Conservation (phyloP, 129 eudicot species). For the Chrysanthemum makinoi region DNA sequence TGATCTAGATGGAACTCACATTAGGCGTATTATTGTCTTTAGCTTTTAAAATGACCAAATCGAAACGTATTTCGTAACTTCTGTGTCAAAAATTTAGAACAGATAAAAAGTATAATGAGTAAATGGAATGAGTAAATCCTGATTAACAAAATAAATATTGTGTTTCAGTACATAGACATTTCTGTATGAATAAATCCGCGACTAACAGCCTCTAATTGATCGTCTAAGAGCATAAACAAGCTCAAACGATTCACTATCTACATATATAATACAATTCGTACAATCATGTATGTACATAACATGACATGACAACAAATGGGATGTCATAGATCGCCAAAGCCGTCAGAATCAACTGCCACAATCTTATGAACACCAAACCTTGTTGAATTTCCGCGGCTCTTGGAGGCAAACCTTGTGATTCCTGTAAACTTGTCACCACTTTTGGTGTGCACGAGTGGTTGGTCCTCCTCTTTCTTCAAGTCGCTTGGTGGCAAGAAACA, state of each 20-base stretch:
- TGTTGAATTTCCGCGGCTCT: constrained; percentile 36
- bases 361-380: constrained; percentile 43
- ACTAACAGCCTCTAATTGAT: constrained; percentile 24
- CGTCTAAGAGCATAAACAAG: constrained; percentile 35
- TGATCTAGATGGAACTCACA: too few relatives aligned
- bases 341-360: constrained; percentile 41
- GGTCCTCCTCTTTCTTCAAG: constrained; percentile 61
- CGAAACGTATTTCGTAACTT: too few relatives aligned
- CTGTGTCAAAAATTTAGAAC: too few relatives aligned
- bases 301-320: neutral
- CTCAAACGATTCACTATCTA: constrained; percentile 35
- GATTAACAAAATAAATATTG: neutral
- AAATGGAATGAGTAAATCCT: neutral
- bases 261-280: constrained; percentile 29
- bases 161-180: neutral
- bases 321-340: constrained; percentile 38
- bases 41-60: too few relatives aligned
- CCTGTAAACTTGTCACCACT: constrained; percentile 23
- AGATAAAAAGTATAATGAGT: neutral
- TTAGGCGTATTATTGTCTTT: too few relatives aligned
- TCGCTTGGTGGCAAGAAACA: constrained; percentile 84
- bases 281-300: constrained; percentile 22
- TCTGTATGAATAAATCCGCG: neutral
- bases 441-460: constrained; percentile 24
- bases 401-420: constrained; percentile 29